Percentiles rank a stretch among this genome's conserved stretches.
Evolutionary conservation across 208 protist species (phyloP).

Genomic region (Porcisia hertigi): DNA sequence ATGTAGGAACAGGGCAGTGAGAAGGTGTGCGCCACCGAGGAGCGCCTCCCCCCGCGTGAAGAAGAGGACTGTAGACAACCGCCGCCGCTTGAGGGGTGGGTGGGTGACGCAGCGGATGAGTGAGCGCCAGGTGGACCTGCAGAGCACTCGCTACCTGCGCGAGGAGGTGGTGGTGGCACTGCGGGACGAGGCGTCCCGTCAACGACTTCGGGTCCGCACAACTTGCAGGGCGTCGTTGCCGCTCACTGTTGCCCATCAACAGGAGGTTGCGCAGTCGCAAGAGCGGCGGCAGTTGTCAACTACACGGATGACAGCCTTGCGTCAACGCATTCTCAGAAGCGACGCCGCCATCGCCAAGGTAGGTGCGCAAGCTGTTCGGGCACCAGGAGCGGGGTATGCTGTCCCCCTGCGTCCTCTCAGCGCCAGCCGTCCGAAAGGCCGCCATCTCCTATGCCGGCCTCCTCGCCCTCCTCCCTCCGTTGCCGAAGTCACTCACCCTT

Average conservation of each 20-base stretch:
- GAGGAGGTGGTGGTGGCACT: slow-evolving; percentile 41
- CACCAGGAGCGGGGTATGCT: slow-evolving; percentile 27
- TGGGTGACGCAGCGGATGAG: slow-evolving; percentile 31
- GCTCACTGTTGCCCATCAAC: slow-evolving; percentile 40
- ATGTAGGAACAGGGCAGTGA: slow-evolving; percentile 43
- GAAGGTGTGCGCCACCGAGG: slow-evolving; percentile 29
- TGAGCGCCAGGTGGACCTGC: slow-evolving; percentile 20
- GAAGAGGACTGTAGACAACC: slow-evolving; percentile 43
- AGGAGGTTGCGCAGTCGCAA: slow-evolving; percentile 57
- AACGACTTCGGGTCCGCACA: slow-evolving; percentile 35
- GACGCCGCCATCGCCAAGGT: slow-evolving; percentile 20
- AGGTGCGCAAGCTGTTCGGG: slow-evolving; percentile 26
- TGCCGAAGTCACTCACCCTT: neutral
- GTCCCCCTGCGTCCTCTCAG: neutral
- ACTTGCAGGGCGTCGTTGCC: slow-evolving; percentile 38
- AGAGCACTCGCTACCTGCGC: slow-evolving; percentile 46
- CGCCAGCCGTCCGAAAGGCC: slow-evolving; percentile 1
- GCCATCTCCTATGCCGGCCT: slow-evolving; percentile 1
- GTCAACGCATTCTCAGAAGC: slow-evolving; percentile 14
- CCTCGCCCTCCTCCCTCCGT: too few species aligned
- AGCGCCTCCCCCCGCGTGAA: slow-evolving; percentile 50
- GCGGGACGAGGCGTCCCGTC: slow-evolving; percentile 50
- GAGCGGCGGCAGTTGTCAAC: slow-evolving; percentile 42
- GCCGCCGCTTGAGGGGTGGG: slow-evolving; percentile 44
- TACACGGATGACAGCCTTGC: slow-evolving; percentile 30